Evolutionary conservation across 2,329 filamentous ascomycete genomes (phyloP), one percentile per base, ranked within the genome.

Genomic region (Gnomoniopsis sp.): DNA sequence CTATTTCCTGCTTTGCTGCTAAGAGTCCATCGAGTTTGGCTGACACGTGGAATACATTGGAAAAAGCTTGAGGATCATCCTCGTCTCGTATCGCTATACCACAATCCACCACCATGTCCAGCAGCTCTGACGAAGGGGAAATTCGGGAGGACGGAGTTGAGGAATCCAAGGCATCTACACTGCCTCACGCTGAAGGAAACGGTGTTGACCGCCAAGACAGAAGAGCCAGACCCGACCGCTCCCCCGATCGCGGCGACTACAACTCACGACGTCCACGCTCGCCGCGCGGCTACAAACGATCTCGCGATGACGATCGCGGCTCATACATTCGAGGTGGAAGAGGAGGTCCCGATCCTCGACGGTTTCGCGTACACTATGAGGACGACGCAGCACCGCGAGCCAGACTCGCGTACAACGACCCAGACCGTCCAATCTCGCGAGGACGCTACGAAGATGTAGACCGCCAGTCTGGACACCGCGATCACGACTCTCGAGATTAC

Each of bases 121-220:
- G 77, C 67, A 91, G 88, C 77, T 90, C 89, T 70, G 90, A 91
- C 75, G 90, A 96, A 77, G 91, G 91, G 77, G 91, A 96, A 80
- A 91, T 93, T 75, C 77, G 88, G 74, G 90, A 93, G 77, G 84
- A 84, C 77, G 81, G 82, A 76, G 82, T 80, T 81, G 72, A 73
- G 71, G 72, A 79, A 69, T 77, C 76, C 75, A 95, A 95, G 91
- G 90, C 91, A 95, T 90, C 89, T 90, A 88, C 88, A 87, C 85
- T 87, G 82, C 80, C 83, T 82, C 83, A 82, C 75, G 77, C 84
- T 82, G 85, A 87, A 84, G 83, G 86, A 88, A 87, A 79, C 85
- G 87, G 83, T 85, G 88, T 96, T 96, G 90, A 96, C 91, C 89
- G 88, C 85, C 86, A 82, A 83, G 84, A 89, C 89, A 96, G 91